Evolutionary conservation across 2,329 filamentous ascomycete species (phyloP).

Genomic region (Xenosphaeropsis pyriputrescens): DNA sequence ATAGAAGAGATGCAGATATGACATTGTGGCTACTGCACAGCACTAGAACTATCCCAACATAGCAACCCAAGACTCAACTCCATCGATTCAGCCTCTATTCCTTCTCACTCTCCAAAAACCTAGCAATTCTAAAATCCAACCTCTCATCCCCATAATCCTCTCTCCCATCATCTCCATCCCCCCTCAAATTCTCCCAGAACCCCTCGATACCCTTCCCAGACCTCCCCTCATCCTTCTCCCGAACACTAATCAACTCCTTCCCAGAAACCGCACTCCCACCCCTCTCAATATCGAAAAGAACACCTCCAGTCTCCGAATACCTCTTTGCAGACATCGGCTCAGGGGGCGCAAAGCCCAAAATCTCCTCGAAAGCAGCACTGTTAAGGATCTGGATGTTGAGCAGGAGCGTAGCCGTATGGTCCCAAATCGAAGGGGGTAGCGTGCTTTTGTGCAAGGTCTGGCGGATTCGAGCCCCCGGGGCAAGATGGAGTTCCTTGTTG

Average conservation of each 20-base stretch:
- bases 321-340: slow-evolving; percentile 19
- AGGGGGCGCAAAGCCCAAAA: slow-evolving; percentile 21
- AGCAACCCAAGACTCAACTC: no score
- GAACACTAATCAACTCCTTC: slow-evolving; percentile 2
- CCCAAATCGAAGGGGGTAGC: slow-evolving; percentile 14
- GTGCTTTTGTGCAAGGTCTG: slow-evolving; percentile 22
- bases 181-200: no score
- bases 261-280: slow-evolving; percentile 2
- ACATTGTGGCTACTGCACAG: no score
- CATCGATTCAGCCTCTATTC: no score
- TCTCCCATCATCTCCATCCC: no score
- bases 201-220: no score
- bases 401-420: slow-evolving; percentile 12
- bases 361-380: slow-evolving; percentile 15
- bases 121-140: no score
- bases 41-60: no score
- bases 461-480: slow-evolving; percentile 24
- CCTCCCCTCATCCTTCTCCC: background rate
- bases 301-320: slow-evolving; percentile 19
- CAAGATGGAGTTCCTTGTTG: slow-evolving; percentile 8
- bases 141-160: no score
- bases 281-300: slow-evolving; percentile 21
- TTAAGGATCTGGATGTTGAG: slow-evolving; percentile 26
- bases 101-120: no score
- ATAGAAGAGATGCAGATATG: no score